phyloP scores from a whole-genome alignment of 2,329 filamentous ascomycete genomes.

The Dactylellina sp. region DNA sequence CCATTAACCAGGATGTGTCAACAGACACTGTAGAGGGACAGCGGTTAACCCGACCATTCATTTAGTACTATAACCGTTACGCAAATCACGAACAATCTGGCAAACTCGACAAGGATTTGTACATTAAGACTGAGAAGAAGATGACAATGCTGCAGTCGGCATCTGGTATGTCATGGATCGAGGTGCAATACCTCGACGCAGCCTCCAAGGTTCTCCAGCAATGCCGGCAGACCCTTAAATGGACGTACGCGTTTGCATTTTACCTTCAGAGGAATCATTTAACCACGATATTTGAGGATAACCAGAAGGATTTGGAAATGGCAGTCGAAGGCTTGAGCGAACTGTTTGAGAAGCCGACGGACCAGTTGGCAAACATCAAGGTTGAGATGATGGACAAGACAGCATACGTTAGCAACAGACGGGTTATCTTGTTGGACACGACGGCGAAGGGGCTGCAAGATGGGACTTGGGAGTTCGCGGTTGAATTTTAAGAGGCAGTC shows the following conservation, averaged over 20 bases:
- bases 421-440: constrained; percentile 88
- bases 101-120: constrained; percentile 95
- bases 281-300: constrained; percentile 97
- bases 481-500: constrained; percentile 45
- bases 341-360: constrained; percentile 98
- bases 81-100: constrained; percentile 99
- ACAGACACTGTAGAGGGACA: too few species aligned
- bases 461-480: constrained; percentile 70
- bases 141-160: constrained; percentile 95
- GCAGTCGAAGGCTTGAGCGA: constrained; percentile 96
- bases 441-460: constrained; percentile 92
- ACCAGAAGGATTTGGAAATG: constrained; percentile 97
- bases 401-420: constrained; percentile 91
- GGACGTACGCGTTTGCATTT: constrained; percentile 99
- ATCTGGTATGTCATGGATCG: constrained; percentile 98
- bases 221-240: constrained; percentile 98
- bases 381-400: constrained; percentile 99
- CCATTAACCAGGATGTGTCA: too few species aligned
- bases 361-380: constrained; percentile 85
- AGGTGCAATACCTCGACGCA: constrained; percentile 94
- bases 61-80: constrained; percentile 99
- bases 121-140: constrained; percentile 96
- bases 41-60: too few species aligned
- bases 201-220: constrained; percentile 94
- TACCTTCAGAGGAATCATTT: constrained; percentile 96